Conservation (phyloP, 805 yeast species). For the Alloascoidea africana region DNA sequence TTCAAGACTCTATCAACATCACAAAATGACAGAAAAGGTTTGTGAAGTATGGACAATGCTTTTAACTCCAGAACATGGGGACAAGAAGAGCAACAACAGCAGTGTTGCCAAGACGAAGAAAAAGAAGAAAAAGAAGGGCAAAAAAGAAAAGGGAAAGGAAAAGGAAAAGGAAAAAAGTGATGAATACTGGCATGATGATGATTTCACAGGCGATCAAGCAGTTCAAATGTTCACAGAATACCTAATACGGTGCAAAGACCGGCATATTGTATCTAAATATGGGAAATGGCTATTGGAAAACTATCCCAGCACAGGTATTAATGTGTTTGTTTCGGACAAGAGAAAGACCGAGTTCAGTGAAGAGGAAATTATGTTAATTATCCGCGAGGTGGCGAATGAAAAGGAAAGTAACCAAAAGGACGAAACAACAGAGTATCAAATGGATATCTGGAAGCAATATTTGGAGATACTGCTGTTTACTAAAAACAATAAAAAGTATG, state of each 20-base stretch:
- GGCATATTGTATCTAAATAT: conserved; percentile 20
- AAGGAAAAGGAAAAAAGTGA: not conserved
- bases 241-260: conserved; percentile 10
- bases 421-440: not conserved
- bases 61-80: conserved; percentile 8
- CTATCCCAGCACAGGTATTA: conserved; percentile 17
- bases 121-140: conserved; percentile 13
- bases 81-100: conserved; percentile 13
- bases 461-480: not conserved
- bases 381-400: not conserved
- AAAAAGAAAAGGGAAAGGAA: conserved; percentile 2
- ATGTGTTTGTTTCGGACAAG: conserved; percentile 15
- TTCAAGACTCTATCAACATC: conserved; percentile 14
- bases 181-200: conserved; percentile 5
- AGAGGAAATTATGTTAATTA: conserved; percentile 6
- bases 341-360: conserved; percentile 11
- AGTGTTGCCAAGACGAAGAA: conserved; percentile 12
- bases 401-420: not conserved
- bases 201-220: conserved; percentile 5
- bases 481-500: not conserved
- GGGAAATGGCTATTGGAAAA: conserved; percentile 18
- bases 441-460: not conserved
- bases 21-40: conserved; percentile 12
- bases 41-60: conserved; percentile 11
- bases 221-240: not conserved